These are phyloP conservation scores for Backusella westeae DNA, from an alignment of 192 early-diverging fungal genomes.

Conservation along the genomic window DNA sequence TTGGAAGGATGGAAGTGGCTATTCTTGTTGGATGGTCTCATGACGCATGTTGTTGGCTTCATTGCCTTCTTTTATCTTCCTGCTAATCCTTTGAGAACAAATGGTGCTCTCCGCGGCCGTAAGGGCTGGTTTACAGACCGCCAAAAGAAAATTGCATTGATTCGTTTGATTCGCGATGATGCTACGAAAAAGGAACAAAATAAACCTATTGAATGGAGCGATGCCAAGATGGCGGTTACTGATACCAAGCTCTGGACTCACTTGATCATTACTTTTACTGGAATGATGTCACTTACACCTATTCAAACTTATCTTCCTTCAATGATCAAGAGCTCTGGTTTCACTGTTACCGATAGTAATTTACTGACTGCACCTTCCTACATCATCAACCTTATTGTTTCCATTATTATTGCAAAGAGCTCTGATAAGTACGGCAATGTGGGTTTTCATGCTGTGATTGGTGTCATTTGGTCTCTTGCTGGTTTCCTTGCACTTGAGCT, in stretches of 20 bases:
- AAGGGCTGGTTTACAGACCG: constrained; percentile 52
- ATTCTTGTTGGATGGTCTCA: constrained; percentile 60
- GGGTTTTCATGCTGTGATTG: not conserved
- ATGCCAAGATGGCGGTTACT: constrained; percentile 14
- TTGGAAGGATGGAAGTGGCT: constrained; percentile 68
- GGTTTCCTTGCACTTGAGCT: constrained; percentile 28
- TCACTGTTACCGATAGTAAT: constrained; percentile 21
- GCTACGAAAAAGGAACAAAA: constrained; percentile 45
- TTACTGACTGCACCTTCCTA: constrained; percentile 30
- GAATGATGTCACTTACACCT: constrained; percentile 16
- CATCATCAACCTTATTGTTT: constrained; percentile 21
- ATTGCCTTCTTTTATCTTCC: constrained; percentile 53
- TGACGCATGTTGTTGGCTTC: constrained; percentile 26
- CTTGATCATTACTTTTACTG: constrained; percentile 15
- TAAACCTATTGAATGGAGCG: constrained; percentile 18
- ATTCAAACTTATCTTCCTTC: constrained; percentile 21
- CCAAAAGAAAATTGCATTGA: constrained; percentile 53
- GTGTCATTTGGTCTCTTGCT: constrained; percentile 19
- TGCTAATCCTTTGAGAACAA: constrained; percentile 40
- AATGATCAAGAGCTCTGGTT: constrained; percentile 25
- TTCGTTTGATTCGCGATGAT: constrained; percentile 61
- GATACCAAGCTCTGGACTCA: constrained; percentile 27
- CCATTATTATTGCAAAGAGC: constrained; percentile 11
- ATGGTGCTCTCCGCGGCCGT: not conserved
- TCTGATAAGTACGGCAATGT: constrained; percentile 19